Conservation (phyloP, 169 alveolate genomes). For the Plasmodium gaboni region DNA sequence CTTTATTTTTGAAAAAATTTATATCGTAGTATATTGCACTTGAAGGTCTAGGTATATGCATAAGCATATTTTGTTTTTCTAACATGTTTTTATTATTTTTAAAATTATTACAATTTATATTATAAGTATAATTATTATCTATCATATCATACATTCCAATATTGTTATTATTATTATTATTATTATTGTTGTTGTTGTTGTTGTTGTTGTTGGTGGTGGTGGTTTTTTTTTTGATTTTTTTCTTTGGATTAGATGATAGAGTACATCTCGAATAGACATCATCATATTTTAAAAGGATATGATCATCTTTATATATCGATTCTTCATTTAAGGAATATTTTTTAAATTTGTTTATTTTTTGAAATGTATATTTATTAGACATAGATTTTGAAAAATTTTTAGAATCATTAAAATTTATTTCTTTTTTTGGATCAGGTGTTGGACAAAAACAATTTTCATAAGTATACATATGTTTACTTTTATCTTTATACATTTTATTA, state of each 20-base stretch:
- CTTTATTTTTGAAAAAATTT: conserved; percentile 44
- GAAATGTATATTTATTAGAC: conserved; percentile 52
- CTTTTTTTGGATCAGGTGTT: conserved; percentile 67
- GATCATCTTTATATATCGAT: neutral
- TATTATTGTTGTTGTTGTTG: no score
- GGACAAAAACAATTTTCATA: conserved; percentile 74
- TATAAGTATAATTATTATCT: no score
- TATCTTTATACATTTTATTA: conserved; percentile 71
- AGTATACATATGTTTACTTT: conserved; percentile 40
- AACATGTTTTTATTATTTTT: conserved; percentile 3
- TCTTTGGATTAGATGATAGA: neutral
- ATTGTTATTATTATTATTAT: no score
- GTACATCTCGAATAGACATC: conserved; percentile 12
- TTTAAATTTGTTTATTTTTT: conserved; percentile 28
- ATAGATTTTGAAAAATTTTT: conserved; percentile 61
- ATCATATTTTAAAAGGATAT: conserved; percentile 52
- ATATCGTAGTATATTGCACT: conserved; percentile 49
- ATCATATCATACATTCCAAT: no score
- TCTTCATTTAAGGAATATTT: conserved; percentile 49
- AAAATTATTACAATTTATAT: no score
- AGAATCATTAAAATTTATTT: conserved; percentile 36
- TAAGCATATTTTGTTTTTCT: conserved; percentile 32
- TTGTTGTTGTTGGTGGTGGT: no score
- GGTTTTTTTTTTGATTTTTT: neutral
- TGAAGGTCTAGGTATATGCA: conserved; percentile 67